Evolutionary conservation across 805 yeast species (phyloP).

Genomic region (Teunomyces stri): DNA sequence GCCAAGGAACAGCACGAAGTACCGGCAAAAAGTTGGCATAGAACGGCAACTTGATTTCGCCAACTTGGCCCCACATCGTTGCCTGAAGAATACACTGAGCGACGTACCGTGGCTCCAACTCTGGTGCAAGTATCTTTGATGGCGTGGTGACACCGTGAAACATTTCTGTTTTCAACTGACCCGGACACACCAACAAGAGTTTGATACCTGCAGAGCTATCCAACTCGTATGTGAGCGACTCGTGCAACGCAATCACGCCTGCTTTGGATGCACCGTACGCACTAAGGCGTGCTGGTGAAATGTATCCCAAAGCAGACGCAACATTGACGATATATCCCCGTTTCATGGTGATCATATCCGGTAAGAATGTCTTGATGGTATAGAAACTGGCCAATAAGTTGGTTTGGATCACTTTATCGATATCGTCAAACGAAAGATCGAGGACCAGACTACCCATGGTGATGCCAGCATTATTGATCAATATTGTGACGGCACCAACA

Average conservation of each 20-base stretch:
- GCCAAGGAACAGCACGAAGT: slow-evolving; percentile 72
- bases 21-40: slow-evolving; percentile 76
- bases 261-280: slow-evolving; percentile 92
- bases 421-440: slow-evolving; percentile 54
- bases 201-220: slow-evolving; percentile 57
- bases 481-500: slow-evolving; percentile 60
- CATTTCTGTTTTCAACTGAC: slow-evolving; percentile 77
- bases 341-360: slow-evolving; percentile 58
- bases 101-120: slow-evolving; percentile 63
- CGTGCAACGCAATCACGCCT: slow-evolving; percentile 81
- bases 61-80: slow-evolving; percentile 58
- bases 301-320: slow-evolving; percentile 80
- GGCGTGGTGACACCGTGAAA: slow-evolving; percentile 76
- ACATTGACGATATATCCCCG: slow-evolving; percentile 80
- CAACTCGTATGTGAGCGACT: slow-evolving; percentile 69
- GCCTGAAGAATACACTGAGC: slow-evolving; percentile 59
- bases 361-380: slow-evolving; percentile 67
- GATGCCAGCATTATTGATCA: slow-evolving; percentile 87
- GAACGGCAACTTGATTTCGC: slow-evolving; percentile 70
- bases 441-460: slow-evolving; percentile 55
- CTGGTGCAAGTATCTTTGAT: slow-evolving; percentile 74
- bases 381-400: slow-evolving; percentile 71
- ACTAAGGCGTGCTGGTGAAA: slow-evolving; percentile 78
- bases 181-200: slow-evolving; percentile 80
- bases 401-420: slow-evolving; percentile 61